Evolutionary conservation across 208 protist genomes (phyloP).

Genomic region (Phytomonas sp.): DNA sequence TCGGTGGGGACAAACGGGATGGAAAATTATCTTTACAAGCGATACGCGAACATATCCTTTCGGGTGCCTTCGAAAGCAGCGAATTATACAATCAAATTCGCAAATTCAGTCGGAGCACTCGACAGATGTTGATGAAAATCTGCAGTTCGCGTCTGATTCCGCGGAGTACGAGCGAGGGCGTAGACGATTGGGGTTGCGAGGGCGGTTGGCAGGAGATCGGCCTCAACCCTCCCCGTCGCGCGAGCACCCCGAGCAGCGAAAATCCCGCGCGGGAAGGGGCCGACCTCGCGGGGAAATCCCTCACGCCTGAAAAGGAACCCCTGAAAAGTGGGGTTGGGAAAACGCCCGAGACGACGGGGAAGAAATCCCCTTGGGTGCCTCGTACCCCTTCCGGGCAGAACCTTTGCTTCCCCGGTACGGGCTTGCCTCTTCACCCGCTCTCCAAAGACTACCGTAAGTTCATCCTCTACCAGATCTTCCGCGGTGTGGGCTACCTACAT

Average conservation of each 20-base stretch:
- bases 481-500: conserved; percentile 93
- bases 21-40: background rate
- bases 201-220: background rate
- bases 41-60: background rate
- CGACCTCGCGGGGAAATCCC: background rate
- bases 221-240: background rate
- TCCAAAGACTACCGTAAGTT: conserved; percentile 94
- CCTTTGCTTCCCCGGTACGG: conserved; percentile 29
- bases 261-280: background rate
- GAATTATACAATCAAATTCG: background rate
- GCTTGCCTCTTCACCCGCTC: conserved; percentile 82
- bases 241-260: background rate
- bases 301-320: conserved; percentile 4
- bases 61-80: background rate
- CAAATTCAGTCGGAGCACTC: background rate
- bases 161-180: background rate
- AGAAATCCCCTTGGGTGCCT: background rate
- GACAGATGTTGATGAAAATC: background rate
- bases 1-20: background rate
- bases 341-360: conserved; percentile 1
- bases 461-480: conserved; percentile 95
- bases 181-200: background rate
- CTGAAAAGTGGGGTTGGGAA: background rate
- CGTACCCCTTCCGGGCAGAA: background rate
- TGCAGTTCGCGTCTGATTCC: background rate